phyloP scores from a whole-genome alignment of 1,139 yeast genomes.

The Saccharomyces uvarum region DNA sequence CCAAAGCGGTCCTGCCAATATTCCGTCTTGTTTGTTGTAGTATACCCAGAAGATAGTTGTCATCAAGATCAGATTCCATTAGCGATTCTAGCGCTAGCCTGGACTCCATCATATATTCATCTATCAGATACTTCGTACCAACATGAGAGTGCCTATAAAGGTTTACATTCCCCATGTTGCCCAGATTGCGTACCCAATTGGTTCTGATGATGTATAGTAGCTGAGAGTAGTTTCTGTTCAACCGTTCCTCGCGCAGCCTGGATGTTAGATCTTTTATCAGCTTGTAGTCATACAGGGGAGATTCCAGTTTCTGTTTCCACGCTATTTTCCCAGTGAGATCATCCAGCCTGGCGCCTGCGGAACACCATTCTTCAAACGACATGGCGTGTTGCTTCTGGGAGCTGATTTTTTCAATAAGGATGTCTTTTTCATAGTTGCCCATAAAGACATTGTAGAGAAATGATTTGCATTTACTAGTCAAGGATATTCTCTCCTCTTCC shows the following conservation, averaged over 20 bases:
- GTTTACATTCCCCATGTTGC: constrained; percentile 79
- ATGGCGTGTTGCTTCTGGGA: constrained; percentile 51
- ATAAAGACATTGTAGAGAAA: constrained; percentile 11
- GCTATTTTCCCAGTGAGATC: constrained; percentile 45
- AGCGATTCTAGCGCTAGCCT: constrained; percentile 46
- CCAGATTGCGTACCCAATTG: constrained; percentile 76
- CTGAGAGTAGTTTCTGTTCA: constrained; percentile 47
- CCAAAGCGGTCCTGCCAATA: constrained; percentile 87
- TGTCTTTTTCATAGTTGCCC: constrained; percentile 21
- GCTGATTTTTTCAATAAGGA: constrained; percentile 34
- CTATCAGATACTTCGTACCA: constrained; percentile 80
- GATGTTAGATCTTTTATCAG: constrained; percentile 47
- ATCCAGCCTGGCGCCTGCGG: constrained; percentile 58
- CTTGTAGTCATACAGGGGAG: constrained; percentile 65
- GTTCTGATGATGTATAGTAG: constrained; percentile 73
- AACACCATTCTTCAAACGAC: constrained; percentile 68
- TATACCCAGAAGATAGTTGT: constrained; percentile 66
- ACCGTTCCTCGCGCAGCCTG: constrained; percentile 59
- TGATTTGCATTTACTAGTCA: constrained; percentile 7
- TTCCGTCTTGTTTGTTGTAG: constrained; percentile 82
- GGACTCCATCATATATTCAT: constrained; percentile 80
- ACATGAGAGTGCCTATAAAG: constrained; percentile 71
- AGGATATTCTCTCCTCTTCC: background rate
- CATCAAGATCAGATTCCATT: constrained; percentile 49
- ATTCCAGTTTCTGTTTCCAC: constrained; percentile 64